These are phyloP conservation scores for Rhizoctonia solani DNA, from an alignment of 1,284 basidiomycete species.

Conservation along the genomic window DNA sequence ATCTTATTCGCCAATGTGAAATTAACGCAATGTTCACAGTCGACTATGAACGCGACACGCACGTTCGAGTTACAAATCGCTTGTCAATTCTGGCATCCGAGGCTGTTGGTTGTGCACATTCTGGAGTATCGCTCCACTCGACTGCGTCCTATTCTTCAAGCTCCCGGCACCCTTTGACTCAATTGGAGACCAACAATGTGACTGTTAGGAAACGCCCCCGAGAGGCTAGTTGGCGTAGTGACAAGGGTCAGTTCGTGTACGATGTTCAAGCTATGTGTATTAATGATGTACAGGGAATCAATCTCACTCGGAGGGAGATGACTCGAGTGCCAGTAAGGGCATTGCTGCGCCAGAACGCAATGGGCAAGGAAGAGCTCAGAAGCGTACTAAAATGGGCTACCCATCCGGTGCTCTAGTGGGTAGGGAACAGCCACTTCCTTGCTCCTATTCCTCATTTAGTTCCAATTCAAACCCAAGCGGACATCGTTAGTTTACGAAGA, in stretches of 20 bases:
- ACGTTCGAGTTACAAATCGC: not conserved
- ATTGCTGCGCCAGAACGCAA: too few relatives aligned
- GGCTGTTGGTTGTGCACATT: not conserved
- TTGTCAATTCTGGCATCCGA: not conserved
- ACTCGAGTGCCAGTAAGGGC: not conserved
- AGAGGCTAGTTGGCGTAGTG: not conserved
- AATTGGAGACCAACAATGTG: constrained; percentile 3
- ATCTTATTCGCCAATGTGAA: constrained; percentile 19
- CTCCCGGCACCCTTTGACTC: not conserved
- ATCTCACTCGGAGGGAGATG: not conserved
- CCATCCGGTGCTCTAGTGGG: not conserved
- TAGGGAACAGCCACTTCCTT: not conserved
- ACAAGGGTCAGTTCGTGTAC: not conserved
- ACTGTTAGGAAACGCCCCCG: not conserved
- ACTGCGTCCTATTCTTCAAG: not conserved
- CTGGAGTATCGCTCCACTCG: not conserved
- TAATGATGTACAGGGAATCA: not conserved
- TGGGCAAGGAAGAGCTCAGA: not conserved
- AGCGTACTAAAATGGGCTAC: not conserved
- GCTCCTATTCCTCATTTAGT: not conserved
- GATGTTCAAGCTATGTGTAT: not conserved
- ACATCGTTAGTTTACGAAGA: too few relatives aligned
- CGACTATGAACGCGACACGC: constrained; percentile 23
- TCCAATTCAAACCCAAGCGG: too few relatives aligned
- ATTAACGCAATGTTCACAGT: constrained; percentile 26